Base-by-base conservation (phyloP, 2,329 filamentous ascomycete genomes). In the Arthrobotrys conoides region DNA sequence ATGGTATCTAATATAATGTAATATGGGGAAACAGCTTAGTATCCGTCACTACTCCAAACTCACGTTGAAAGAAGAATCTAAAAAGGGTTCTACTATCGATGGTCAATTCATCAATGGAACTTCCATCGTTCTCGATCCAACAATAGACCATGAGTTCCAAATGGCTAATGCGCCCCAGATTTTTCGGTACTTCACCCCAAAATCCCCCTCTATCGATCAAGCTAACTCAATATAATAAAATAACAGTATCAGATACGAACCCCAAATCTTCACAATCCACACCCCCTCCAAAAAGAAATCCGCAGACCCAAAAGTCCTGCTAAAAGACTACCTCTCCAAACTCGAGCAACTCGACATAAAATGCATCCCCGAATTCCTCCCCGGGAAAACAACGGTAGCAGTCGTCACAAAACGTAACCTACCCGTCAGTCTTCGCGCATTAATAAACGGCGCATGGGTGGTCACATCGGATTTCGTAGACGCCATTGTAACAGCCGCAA, bases 281-380 rank as follows among this genome's bases (percentile, higher is more conserved):
- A 44, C 93, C 92, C n/a, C 57, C 93, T 61, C 91, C 93, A 73
- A 90, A 91, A 6, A 88, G 88, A 71, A 92, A 91, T 81, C 91
- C 93, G 81, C 85, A 91, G 38, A 92, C 91, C 80, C 87, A 84
- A 86, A 87, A 77, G 89, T 91, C 81, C 89, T 91, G 0, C 86
- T 94, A 69, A 85, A 86, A 1, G 86, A 86, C 18, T 87, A 94
- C 27, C 89, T 89, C 79, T 85, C 88, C 36, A 88, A 88, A 67
- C 88, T 98, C 18, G 93, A 96, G 83, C 89, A 91, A 53, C 87
- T 97, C n/a, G 96, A 97, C 83, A 91, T 98, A 84, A 98, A 97
- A 84, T 91, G 93, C 14, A 86, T 92, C 14, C 87, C 89, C 51
- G 91, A 94, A 3, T 97, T 93, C 84, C 86, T 92, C 24, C 85